phyloP scores from a whole-genome alignment of 805 yeast species.

The Saccharomycopsis fodiens region DNA sequence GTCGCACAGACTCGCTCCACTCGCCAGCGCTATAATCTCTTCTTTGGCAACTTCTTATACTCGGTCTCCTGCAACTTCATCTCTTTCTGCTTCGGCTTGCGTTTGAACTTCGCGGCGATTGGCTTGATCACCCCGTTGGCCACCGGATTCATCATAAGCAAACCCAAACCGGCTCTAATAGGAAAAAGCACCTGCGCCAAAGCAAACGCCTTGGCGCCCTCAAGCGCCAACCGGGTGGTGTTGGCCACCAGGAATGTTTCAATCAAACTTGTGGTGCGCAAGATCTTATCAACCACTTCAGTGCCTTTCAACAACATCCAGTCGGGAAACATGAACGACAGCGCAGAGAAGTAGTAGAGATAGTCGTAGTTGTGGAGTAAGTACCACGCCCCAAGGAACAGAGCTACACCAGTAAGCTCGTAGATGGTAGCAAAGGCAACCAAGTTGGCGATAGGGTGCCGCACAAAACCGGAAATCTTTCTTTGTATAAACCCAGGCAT shows the following conservation, averaged over 20 bases:
- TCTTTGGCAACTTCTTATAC: slow-evolving; percentile 13
- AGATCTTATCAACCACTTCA: slow-evolving; percentile 5
- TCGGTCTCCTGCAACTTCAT: slow-evolving; percentile 2
- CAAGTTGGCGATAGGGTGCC: slow-evolving; percentile 6
- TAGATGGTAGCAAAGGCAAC: slow-evolving; percentile 8
- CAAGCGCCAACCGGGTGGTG: neutral
- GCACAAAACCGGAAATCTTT: neutral
- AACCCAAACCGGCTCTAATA: slow-evolving; percentile 6
- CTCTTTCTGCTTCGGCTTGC: neutral
- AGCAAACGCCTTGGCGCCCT: slow-evolving; percentile 11
- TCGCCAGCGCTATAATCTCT: slow-evolving; percentile 7
- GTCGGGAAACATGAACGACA: slow-evolving; percentile 1
- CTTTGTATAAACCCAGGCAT: neutral
- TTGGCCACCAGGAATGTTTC: slow-evolving; percentile 4
- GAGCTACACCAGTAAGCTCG: slow-evolving; percentile 9
- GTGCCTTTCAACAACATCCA: slow-evolving; percentile 6
- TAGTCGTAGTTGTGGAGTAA: slow-evolving; percentile 4
- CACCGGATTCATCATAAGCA: slow-evolving; percentile 4
- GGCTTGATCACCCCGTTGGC: slow-evolving; percentile 3
- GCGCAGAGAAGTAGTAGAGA: neutral
- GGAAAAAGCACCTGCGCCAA: slow-evolving; percentile 10
- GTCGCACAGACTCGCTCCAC: neutral
- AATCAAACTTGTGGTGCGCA: neutral
- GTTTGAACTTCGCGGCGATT: neutral
- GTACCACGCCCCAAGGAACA: slow-evolving; percentile 12